A percentile compares a stretch with the other conserved stretches of the same genome.
phyloP scores from a whole-genome alignment of 73 alveolate species.

The Durusdinium trenchii region DNA sequence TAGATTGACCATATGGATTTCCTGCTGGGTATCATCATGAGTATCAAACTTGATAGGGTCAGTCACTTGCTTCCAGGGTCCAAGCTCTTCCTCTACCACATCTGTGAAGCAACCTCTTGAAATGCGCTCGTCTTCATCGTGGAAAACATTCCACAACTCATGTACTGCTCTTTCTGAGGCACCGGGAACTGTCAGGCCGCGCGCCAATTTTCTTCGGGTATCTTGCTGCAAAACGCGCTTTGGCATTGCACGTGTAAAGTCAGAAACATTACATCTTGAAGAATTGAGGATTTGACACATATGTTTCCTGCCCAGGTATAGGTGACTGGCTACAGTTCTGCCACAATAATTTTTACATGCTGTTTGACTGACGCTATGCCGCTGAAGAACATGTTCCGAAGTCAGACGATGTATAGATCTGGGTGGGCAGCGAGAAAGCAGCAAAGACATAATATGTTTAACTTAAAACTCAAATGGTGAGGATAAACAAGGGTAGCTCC shows the following conservation, averaged over 20 bases:
- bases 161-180: background rate
- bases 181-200: background rate
- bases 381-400: background rate
- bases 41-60: background rate
- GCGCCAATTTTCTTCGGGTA: too few species aligned
- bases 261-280: background rate
- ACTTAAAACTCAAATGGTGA: background rate
- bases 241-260: background rate
- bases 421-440: background rate
- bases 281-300: background rate
- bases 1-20: background rate
- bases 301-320: too few species aligned
- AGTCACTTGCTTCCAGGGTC: background rate
- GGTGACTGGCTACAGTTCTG: too few species aligned
- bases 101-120: background rate
- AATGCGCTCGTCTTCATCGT: background rate
- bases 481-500: background rate
- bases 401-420: background rate
- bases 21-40: background rate
- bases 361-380: too few species aligned
- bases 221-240: background rate
- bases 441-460: background rate
- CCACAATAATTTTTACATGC: too few species aligned
- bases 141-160: background rate
- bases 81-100: background rate